Evolutionary conservation across 1,284 basidiomycete genomes (phyloP), one percentile per base, ranked within the genome.

Genomic region (Pseudozyma thailandica): DNA sequence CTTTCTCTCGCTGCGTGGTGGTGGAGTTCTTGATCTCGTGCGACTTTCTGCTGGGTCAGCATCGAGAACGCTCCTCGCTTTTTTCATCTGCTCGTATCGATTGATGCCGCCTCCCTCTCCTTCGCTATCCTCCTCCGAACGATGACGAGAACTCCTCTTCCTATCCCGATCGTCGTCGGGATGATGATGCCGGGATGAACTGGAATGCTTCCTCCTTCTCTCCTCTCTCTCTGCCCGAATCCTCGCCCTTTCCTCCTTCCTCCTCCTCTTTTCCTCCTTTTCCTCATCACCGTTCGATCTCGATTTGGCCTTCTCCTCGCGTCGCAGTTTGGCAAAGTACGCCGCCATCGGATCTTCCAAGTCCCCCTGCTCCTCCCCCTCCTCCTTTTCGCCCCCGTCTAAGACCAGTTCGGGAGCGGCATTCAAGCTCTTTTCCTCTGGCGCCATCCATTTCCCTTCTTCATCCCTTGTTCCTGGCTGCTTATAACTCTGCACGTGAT

Each of bases 321-420:
- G 70, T 9, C 66, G 53, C 39, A 73, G 28, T n/a, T 78, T 77
- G 37, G 39, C 39, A 23, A 85, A 74, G 83, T 93, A 98, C 62
- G 92, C 92, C 18, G 91, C 89, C 96, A 99, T 98, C 0, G 96
- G 96, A 84, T 99, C 96, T 80, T 98, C 93, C 5, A 92, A 91
- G 83, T 98, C 94, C 57, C n/a, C 44, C 16, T 94, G 87, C 51
- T 23, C 50, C 56, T 15, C 61, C 44, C 28, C 54, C 42, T 33
- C 46, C 49, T 46, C 42, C 33, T 18, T 39, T 31, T 35, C 23
- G 2, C 15, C 41, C 8, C 25, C 30, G n/a, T 20, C 18, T 12
- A 6, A 2, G 12, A 51, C 30, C 6, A 26, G 26, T 23, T 21
- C 10, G 2, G 63, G 63, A 2, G 71, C 72, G 18, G 81, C 81